phyloP scores from a whole-genome alignment of 805 yeast genomes.

The Nakazawaea ishiwadae region DNA sequence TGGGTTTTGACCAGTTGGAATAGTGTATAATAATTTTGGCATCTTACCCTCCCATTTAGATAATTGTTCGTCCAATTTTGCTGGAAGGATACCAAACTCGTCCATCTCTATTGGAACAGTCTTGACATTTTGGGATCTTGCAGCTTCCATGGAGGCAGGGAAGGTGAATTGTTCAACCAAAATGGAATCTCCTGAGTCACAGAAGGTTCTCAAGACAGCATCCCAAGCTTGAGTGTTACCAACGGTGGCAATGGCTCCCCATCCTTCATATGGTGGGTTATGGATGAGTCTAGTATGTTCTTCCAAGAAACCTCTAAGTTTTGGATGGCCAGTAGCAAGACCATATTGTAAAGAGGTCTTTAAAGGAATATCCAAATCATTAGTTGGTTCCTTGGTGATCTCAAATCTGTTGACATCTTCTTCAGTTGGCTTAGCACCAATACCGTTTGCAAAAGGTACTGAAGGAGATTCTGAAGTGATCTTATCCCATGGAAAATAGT shows the following conservation, averaged over 20 bases:
- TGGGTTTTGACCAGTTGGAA: conserved; percentile 97
- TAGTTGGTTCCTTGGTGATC: conserved; percentile 36
- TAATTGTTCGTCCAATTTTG: conserved; percentile 47
- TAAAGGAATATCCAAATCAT: conserved; percentile 62
- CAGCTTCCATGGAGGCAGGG: conserved; percentile 69
- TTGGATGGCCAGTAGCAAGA: conserved; percentile 73
- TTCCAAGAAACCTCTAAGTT: conserved; percentile 58
- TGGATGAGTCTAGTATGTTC: conserved; percentile 68
- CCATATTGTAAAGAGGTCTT: conserved; percentile 93
- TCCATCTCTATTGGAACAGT: conserved; percentile 69
- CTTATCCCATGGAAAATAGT: conserved; percentile 88
- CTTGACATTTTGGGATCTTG: conserved; percentile 53
- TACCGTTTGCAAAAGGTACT: conserved; percentile 77
- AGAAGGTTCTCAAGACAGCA: conserved; percentile 60
- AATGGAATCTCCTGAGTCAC: conserved; percentile 57
- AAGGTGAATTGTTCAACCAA: conserved; percentile 76
- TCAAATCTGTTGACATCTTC: conserved; percentile 27
- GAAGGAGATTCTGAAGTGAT: conserved; percentile 66
- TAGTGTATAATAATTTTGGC: conserved; percentile 85
- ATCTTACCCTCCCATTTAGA: conserved; percentile 52
- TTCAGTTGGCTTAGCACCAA: conserved; percentile 52
- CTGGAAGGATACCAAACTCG: conserved; percentile 57
- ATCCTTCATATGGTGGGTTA: conserved; percentile 52
- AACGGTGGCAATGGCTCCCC: conserved; percentile 67
- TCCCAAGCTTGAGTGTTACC: conserved; percentile 97